Evolutionary conservation across 371 early-diverging fungal species (phyloP), one percentile per base, ranked within the genome.

Genomic region (Lichtheimia ramosa): DNA sequence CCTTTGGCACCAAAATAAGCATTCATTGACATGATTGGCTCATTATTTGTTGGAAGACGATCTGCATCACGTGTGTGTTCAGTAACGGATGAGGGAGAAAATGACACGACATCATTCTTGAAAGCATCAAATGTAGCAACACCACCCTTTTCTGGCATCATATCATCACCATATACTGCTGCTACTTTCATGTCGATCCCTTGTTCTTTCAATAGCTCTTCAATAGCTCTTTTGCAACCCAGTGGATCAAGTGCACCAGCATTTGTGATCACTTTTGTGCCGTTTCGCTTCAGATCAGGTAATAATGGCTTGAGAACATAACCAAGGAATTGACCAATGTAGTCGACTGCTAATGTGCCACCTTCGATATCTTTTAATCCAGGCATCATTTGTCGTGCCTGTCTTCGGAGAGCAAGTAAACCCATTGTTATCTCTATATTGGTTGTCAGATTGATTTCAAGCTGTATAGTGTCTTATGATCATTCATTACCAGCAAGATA

Each of bases 381-480:
- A 3, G 73, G 56, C 34, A 63, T 68, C 57, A 74, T 68, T 34
- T 83, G 76, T 51, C 77, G 75, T 34, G 81, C 79, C 25, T 50
- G 39, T 5, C 43, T 50, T 40, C 39, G 39, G 20, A 59, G 12
- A 13, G 87, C 86, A 24, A 90, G 69, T 8, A 89, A 75, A 50
- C 89, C 90, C 88, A 90, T 87, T 0, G 90, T 89, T 18, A 90
- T 87, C 75, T 90, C 90, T 65, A 43, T 41, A 28, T 52, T n/a
- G 13, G 3, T 24, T 25, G 27, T 50, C 25, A 21, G 12, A 34
- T n/a, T 39, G 15, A 39, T 10, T 6, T 20, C 3, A 16, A 18
- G 48, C 16, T 2, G n/a, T 16, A 25, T 5, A 25, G 25, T 5
- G 14, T n/a, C 7, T 14, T 5, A n/a, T n/a, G n/a, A 18, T 12